Conservation (phyloP, 2,329 filamentous ascomycete genomes). For the Talaromyces sp. region DNA sequence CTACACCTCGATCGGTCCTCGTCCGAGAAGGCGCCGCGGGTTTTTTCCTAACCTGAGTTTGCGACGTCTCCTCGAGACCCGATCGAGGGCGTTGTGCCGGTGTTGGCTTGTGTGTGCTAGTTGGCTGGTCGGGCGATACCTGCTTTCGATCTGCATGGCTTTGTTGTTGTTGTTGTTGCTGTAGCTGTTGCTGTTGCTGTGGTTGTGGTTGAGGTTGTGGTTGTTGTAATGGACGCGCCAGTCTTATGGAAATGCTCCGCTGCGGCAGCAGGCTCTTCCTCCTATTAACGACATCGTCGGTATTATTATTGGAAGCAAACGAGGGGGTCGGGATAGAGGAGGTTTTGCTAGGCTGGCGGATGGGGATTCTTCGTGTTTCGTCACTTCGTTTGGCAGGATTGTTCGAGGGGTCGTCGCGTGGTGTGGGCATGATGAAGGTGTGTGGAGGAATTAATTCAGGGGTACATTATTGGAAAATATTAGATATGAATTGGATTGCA, state of each 20-base stretch:
- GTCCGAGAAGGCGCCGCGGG: neutral
- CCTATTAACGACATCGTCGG: slow-evolving; percentile 17
- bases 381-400: slow-evolving; percentile 3
- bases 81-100: neutral
- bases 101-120: neutral
- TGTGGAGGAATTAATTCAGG: neutral
- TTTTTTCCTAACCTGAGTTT: neutral
- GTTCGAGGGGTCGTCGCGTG: slow-evolving; percentile 12
- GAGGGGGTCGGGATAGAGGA: slow-evolving; percentile 10
- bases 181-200: slow-evolving; percentile 15
- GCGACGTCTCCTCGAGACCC: neutral
- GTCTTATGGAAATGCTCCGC: slow-evolving; percentile 19
- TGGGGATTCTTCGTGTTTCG: slow-evolving; percentile 10
- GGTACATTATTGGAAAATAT: neutral
- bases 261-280: slow-evolving; percentile 30
- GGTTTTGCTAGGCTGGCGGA: slow-evolving; percentile 15
- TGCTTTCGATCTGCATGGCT: neutral
- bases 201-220: too few species aligned
- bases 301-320: neutral
- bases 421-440: slow-evolving; percentile 11
- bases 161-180: neutral
- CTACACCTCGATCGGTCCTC: neutral
- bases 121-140: neutral
- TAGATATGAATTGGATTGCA: neutral
- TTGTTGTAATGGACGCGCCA: slow-evolving; percentile 14